These are phyloP conservation scores for Thalassiosira sp. DNA, from an alignment of 352 stramenopile species.

Conservation along the genomic window DNA sequence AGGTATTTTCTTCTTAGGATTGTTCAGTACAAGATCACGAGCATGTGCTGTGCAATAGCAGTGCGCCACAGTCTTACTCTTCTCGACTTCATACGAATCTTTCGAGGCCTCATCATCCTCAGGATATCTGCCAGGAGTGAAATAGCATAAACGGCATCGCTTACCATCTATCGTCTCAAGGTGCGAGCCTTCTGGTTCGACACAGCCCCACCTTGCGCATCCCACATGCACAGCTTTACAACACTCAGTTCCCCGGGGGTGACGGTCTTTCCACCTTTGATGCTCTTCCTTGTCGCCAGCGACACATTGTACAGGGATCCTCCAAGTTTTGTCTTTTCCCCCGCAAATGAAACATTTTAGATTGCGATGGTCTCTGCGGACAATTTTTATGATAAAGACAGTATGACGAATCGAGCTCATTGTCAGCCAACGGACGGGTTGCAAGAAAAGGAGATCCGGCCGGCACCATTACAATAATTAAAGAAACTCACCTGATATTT, in stretches of 20 bases:
- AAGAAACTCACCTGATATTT: too few relatives aligned
- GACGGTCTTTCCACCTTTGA: slow-evolving; percentile 31
- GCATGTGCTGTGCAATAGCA: slow-evolving; percentile 47
- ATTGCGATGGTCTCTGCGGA: slow-evolving; percentile 24
- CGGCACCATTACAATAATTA: too few relatives aligned
- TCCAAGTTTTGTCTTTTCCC: slow-evolving; percentile 24
- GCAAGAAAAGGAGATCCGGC: too few relatives aligned
- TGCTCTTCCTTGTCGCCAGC: slow-evolving; percentile 44
- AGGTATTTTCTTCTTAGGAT: slow-evolving; percentile 36
- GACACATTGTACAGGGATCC: slow-evolving; percentile 55
- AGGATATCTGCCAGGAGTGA: slow-evolving; percentile 25
- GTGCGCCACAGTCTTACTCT: slow-evolving; percentile 15
- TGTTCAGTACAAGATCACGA: slow-evolving; percentile 34
- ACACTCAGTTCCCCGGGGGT: slow-evolving; percentile 22
- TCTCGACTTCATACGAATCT: background rate
- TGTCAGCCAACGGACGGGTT: too few relatives aligned
- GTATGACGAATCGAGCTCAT: too few relatives aligned
- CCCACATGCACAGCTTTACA: slow-evolving; percentile 51
- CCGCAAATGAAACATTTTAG: slow-evolving; percentile 51
- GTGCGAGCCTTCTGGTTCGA: slow-evolving; percentile 22
- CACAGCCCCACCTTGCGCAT: slow-evolving; percentile 24
- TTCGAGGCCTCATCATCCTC: background rate
- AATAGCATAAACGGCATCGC: slow-evolving; percentile 23
- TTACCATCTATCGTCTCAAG: slow-evolving; percentile 31
- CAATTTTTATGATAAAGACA: too few relatives aligned